These are phyloP conservation scores for Backusella mclennaniae DNA, from an alignment of 192 early-diverging fungal genomes.

Conservation along the genomic window DNA sequence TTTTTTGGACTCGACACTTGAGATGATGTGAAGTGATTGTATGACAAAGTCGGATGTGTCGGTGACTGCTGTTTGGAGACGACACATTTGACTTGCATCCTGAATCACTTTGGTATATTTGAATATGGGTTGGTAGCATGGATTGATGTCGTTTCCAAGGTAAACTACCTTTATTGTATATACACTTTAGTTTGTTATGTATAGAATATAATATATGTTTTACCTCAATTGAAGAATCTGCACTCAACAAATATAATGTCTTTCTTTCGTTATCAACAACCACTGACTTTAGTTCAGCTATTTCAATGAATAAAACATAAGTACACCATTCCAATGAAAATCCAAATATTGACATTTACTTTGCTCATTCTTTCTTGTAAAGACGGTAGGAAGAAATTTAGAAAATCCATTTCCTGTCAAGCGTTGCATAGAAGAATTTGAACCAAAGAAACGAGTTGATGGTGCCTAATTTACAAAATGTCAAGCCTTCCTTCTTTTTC, in stretches of 20 bases:
- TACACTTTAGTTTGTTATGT: too few species aligned
- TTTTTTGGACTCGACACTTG: conserved; percentile 62
- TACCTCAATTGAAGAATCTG: conserved; percentile 63
- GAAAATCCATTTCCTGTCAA: not conserved
- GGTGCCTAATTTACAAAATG: not conserved
- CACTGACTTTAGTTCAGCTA: conserved; percentile 24
- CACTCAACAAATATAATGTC: conserved; percentile 70
- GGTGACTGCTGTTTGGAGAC: conserved; percentile 37
- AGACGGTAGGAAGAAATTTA: not conserved
- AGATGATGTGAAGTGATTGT: conserved; percentile 76
- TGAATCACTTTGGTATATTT: conserved; percentile 50
- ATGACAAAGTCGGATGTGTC: conserved; percentile 58
- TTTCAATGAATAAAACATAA: not conserved
- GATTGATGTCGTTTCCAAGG: conserved; percentile 53
- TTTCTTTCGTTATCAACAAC: conserved; percentile 70
- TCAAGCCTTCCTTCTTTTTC: not conserved
- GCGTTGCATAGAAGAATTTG: not conserved
- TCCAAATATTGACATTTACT: not conserved
- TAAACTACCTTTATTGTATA: conserved; percentile 47
- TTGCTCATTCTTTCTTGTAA: conserved; percentile 7
- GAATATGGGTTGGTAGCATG: conserved; percentile 51
- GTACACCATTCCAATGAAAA: not conserved
- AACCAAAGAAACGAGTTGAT: not conserved
- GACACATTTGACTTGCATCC: conserved; percentile 43
- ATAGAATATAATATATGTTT: too few species aligned